A percentile compares a stretch with the other conserved stretches of the same genome.
Conservation (phyloP, 257 asterid genomes). For the Asclepias syriaca region DNA sequence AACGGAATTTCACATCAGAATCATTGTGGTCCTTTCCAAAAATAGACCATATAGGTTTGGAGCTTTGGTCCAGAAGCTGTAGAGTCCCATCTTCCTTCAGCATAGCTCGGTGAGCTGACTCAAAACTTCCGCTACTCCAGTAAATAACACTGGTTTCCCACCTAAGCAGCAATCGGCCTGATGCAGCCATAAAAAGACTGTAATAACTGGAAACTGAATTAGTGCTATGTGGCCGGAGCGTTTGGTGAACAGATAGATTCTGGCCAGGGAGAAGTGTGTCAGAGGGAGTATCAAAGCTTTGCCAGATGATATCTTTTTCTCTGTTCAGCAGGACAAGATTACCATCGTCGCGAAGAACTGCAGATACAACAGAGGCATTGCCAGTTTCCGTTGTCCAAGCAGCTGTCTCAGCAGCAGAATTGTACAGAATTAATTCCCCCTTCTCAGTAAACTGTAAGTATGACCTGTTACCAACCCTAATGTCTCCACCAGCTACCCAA, state of each 20-base stretch:
- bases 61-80: slow-evolving; percentile 27
- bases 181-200: slow-evolving; percentile 28
- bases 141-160: slow-evolving; percentile 38
- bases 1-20: slow-evolving; percentile 30
- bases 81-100: slow-evolving; percentile 26
- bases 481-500: slow-evolving; percentile 42
- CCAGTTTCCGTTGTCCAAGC: slow-evolving; percentile 24
- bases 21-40: slow-evolving; percentile 35
- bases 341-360: slow-evolving; percentile 26
- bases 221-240: slow-evolving; percentile 31
- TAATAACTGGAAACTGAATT: slow-evolving; percentile 32
- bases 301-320: slow-evolving; percentile 24
- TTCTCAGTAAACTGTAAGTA: slow-evolving; percentile 28
- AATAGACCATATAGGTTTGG: slow-evolving; percentile 31
- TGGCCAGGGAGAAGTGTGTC: slow-evolving; percentile 36
- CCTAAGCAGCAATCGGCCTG: slow-evolving; percentile 38
- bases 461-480: slow-evolving; percentile 27
- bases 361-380: neutral
- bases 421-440: slow-evolving; percentile 33
- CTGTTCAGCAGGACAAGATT: slow-evolving; percentile 25
- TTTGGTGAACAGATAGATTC: slow-evolving; percentile 25
- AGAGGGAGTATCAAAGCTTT: slow-evolving; percentile 35
- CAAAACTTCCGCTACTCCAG: slow-evolving; percentile 32
- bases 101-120: slow-evolving; percentile 18
- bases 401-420: slow-evolving; percentile 23